A percentile compares a stretch with the other conserved stretches of the same genome.
phyloP scores from a whole-genome alignment of 2,329 filamentous ascomycete genomes.

The Arthrobotrys sphaeroides region DNA sequence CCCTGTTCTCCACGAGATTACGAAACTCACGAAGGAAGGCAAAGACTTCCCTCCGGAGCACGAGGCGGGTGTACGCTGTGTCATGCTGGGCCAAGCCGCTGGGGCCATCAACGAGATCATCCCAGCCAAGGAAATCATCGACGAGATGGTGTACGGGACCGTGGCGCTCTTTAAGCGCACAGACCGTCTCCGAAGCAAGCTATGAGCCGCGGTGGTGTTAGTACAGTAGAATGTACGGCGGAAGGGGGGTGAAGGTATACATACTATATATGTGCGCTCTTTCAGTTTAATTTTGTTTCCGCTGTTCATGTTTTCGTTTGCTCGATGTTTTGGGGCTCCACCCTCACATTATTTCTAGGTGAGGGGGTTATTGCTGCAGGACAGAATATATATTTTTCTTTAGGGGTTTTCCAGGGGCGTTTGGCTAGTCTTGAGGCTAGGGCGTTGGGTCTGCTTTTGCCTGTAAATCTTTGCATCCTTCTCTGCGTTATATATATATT shows the following conservation, averaged over 20 bases:
- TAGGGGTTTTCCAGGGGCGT: too few relatives aligned
- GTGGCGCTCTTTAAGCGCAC: constrained; percentile 68
- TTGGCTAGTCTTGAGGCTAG: too few relatives aligned
- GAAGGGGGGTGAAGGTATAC: not conserved
- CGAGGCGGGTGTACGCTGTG: constrained; percentile 75
- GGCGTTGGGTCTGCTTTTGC: too few relatives aligned
- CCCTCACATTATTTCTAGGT: too few relatives aligned
- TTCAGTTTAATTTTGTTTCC: too few relatives aligned
- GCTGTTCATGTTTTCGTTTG: too few relatives aligned
- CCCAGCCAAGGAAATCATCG: constrained; percentile 82
- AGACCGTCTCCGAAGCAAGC: constrained; percentile 32
- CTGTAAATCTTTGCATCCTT: too few relatives aligned
- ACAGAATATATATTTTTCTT: too few relatives aligned
- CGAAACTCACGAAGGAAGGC: constrained; percentile 61
- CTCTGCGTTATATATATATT: too few relatives aligned
- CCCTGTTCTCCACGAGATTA: constrained; percentile 67
- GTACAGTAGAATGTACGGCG: not conserved
- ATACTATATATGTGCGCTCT: not conserved
- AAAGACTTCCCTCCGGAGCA: constrained; percentile 82
- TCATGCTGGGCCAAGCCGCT: constrained; percentile 93
- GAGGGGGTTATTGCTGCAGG: too few relatives aligned
- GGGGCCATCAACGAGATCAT: constrained; percentile 79
- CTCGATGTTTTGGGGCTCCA: too few relatives aligned
- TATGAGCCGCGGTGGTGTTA: not conserved
- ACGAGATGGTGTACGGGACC: constrained; percentile 85